Evolutionary conservation across 441 rosid genomes (phyloP), one percentile per base, ranked within the genome.

Genomic region (Pelargonium hybrid): DNA sequence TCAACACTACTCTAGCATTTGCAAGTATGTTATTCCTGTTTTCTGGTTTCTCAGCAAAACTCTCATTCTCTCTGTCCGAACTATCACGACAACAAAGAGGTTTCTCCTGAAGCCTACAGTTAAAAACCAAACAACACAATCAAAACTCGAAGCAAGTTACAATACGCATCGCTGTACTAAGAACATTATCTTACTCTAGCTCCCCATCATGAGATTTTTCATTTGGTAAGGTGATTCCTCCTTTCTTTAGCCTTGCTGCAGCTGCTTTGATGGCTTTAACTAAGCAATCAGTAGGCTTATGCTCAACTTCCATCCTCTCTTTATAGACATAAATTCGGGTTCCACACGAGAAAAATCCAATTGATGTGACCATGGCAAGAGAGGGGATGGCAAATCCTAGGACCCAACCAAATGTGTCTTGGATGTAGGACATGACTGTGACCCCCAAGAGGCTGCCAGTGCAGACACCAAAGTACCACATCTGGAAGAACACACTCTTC

Each of bases 381-480:
- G 91, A 83, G 0, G 97, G 97, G 37, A 93, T 84, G 29, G 96
- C 92, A 15, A 91, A 93, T 37, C 98, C 97, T 1, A 87, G 79
- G 5, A 87, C 93, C 98, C 98, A 93, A 21, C 98, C 98, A 48
- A 82, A 79, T 6, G 92, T 87, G 74, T 93, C 98, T 77, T 93
- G 96, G 56, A 93, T 83, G 75, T 87, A 93, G 23, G 96, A 91
- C 95, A 93, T 83, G 69, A 90, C 69, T 3, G 88, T 90, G 73
- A 88, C 90, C 75, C 98, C 98, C 81, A 87, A 62, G 65, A 91
- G 93, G 80, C 95, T 88, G 20, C 98, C 98, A 3, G 74, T 77
- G 72, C 98, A 93, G 25, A 90, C 81, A 50, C 95, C 96, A 70
- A 91, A 87, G 77, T 93, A 93, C 97, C 97, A 91, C 87, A 90